phyloP scores from a whole-genome alignment of 768 basidiomycete species.

The Trametes coccinea region DNA sequence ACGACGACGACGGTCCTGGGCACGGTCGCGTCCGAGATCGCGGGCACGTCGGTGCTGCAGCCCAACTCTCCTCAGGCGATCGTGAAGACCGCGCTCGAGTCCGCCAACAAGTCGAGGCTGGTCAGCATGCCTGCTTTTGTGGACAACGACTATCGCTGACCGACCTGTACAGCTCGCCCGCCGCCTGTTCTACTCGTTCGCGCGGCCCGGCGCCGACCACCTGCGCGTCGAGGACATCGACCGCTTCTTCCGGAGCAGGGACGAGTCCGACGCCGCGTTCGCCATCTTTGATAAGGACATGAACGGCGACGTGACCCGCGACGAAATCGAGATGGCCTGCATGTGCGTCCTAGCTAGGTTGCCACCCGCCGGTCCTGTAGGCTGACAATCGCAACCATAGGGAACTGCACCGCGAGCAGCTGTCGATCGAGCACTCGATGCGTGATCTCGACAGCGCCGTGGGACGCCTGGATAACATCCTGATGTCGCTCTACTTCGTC shows the following conservation, averaged over 20 bases:
- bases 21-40: slow-evolving; percentile 62
- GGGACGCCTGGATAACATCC: slow-evolving; percentile 80
- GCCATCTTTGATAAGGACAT: slow-evolving; percentile 67
- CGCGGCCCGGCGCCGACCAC: slow-evolving; percentile 55
- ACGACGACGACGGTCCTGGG: slow-evolving; percentile 77
- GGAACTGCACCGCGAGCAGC: slow-evolving; percentile 82
- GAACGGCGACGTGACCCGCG: slow-evolving; percentile 71
- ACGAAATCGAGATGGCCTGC: slow-evolving; percentile 76
- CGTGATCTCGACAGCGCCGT: slow-evolving; percentile 89
- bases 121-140: slow-evolving; percentile 35
- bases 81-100: slow-evolving; percentile 76
- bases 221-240: slow-evolving; percentile 70
- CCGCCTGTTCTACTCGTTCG: slow-evolving; percentile 85
- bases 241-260: slow-evolving; percentile 63
- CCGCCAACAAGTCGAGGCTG: slow-evolving; percentile 76
- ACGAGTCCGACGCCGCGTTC: slow-evolving; percentile 70
- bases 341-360: slow-evolving; percentile 42
- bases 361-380: too few species aligned
- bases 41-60: slow-evolving; percentile 74
- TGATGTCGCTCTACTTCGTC: slow-evolving; percentile 78
- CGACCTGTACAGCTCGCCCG: slow-evolving; percentile 62
- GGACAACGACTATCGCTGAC: too few species aligned
- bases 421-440: slow-evolving; percentile 85
- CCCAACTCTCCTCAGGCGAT: slow-evolving; percentile 84
- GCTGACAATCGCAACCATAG: slow-evolving; percentile 35